phyloP scores from a whole-genome alignment of 169 alveolate species.

The Besnoitia besnoiti region DNA sequence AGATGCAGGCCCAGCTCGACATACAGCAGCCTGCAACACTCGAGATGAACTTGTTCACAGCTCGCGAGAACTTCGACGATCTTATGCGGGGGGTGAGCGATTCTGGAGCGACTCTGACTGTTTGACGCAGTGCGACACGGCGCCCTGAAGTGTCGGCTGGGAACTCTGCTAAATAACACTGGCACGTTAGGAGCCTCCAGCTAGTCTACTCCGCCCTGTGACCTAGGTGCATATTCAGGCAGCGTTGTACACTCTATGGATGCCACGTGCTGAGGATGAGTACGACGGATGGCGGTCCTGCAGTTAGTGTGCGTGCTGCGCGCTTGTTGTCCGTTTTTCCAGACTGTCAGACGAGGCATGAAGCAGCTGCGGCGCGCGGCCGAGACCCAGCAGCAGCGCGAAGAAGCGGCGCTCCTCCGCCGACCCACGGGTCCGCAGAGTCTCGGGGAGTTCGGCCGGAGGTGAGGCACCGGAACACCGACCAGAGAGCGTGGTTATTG shows the following conservation, averaged over 20 bases:
- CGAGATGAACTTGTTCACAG: constrained; percentile 64
- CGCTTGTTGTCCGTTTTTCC: too few species aligned
- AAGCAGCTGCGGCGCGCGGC: constrained; percentile 61
- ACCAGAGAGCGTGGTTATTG: too few species aligned
- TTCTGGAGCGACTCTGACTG: neutral
- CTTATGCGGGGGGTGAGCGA: constrained; percentile 44
- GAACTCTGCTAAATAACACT: too few species aligned
- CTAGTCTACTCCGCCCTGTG: too few species aligned
- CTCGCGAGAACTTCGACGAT: constrained; percentile 62
- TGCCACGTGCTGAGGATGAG: neutral
- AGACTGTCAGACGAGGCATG: constrained; percentile 58
- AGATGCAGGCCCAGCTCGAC: constrained; percentile 56
- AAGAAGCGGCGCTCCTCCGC: neutral
- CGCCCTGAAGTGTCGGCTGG: too few species aligned
- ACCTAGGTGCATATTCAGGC: neutral
- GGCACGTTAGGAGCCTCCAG: too few species aligned
- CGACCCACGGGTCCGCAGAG: neutral
- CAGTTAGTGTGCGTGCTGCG: neutral
- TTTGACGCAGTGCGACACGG: neutral
- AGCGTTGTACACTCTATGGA: neutral
- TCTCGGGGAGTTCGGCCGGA: neutral
- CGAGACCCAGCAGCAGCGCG: constrained; percentile 64
- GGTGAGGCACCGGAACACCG: too few species aligned
- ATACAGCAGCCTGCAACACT: constrained; percentile 54
- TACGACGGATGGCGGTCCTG: neutral